Percentiles rank a stretch among this genome's conserved stretches.
Conservation (phyloP, 805 yeast genomes). For the Candida endomychidarum region DNA sequence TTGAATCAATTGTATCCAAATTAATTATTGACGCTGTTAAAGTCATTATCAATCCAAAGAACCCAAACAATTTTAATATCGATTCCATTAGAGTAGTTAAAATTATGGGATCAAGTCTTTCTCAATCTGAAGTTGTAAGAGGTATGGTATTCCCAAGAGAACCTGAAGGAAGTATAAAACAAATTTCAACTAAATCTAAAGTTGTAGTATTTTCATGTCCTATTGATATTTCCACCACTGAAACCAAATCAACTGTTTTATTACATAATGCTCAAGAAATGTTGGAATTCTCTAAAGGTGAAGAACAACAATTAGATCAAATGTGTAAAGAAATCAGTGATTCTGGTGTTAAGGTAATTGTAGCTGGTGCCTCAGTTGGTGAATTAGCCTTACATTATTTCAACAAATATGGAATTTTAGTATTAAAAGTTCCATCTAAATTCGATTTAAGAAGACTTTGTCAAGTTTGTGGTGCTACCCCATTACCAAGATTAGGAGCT, state of each 20-base stretch:
- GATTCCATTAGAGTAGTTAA: slow-evolving; percentile 95
- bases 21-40: slow-evolving; percentile 85
- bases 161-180: slow-evolving; percentile 89
- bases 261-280: slow-evolving; percentile 95
- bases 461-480: slow-evolving; percentile 97
- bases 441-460: slow-evolving; percentile 92
- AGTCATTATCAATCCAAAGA: slow-evolving; percentile 65
- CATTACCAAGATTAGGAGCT: slow-evolving; percentile 89
- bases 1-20: slow-evolving; percentile 72
- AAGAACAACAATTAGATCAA: slow-evolving; percentile 88
- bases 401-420: slow-evolving; percentile 81
- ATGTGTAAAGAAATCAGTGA: slow-evolving; percentile 79
- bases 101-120: slow-evolving; percentile 87
- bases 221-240: slow-evolving; percentile 92
- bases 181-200: slow-evolving; percentile 59
- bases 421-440: slow-evolving; percentile 87
- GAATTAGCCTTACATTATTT: slow-evolving; percentile 91
- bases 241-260: slow-evolving; percentile 95
- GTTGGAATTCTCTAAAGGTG: slow-evolving; percentile 95
- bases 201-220: slow-evolving; percentile 95
- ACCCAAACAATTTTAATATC: slow-evolving; percentile 72
- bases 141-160: slow-evolving; percentile 99
- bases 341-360: slow-evolving; percentile 80
- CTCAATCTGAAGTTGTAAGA: slow-evolving; percentile 74
- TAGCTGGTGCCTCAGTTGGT: slow-evolving; percentile 95